Evolutionary conservation across 441 rosid species (phyloP).

Genomic region (Pelargonium citronellum): DNA sequence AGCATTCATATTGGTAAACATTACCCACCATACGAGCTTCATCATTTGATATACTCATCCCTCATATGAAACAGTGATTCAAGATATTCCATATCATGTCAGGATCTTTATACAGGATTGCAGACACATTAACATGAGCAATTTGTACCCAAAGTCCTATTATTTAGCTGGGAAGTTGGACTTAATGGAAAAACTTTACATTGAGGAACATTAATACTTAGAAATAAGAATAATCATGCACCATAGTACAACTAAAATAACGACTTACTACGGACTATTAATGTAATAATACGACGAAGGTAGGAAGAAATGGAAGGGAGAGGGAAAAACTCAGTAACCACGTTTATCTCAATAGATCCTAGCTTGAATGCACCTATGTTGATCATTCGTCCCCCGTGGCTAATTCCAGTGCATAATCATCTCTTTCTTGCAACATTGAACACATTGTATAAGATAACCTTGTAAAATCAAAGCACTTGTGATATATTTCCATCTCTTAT

Average conservation of each 20-base stretch:
- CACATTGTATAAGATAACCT: slow-evolving; percentile 17
- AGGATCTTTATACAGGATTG: neutral
- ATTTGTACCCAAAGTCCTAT: neutral
- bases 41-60: neutral
- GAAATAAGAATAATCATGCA: neutral
- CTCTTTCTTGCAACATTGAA: slow-evolving; percentile 62
- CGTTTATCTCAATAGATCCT: slow-evolving; percentile 16
- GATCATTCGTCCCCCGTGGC: slow-evolving; percentile 76
- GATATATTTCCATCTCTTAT: neutral
- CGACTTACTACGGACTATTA: neutral
- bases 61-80: neutral
- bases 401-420: slow-evolving; percentile 86
- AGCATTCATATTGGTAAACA: neutral
- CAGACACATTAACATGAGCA: neutral
- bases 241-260: slow-evolving; percentile 4
- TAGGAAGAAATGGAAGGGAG: neutral
- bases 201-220: neutral
- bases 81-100: neutral
- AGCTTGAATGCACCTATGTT: neutral
- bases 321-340: neutral
- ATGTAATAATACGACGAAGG: neutral
- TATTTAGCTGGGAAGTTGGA: slow-evolving; percentile 1
- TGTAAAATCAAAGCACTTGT: neutral
- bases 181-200: neutral
- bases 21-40: neutral